Conservation (phyloP, 2,329 filamentous ascomycete genomes). For the Alternaria conjuncta region DNA sequence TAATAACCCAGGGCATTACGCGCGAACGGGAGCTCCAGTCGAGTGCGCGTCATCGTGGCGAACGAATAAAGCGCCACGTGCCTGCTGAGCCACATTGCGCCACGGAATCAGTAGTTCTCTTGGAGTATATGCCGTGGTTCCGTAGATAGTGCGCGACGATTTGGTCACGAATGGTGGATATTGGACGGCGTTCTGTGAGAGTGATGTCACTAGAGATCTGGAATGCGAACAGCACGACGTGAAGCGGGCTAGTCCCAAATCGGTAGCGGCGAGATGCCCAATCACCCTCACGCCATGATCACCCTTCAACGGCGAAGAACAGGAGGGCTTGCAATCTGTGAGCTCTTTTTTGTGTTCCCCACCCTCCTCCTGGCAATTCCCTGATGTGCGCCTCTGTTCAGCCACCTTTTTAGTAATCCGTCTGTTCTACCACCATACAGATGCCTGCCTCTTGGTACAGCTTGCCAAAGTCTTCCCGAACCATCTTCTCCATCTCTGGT, state of each 20-base stretch:
- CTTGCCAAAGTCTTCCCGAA: background rate
- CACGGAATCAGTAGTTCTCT: background rate
- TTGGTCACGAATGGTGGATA: background rate
- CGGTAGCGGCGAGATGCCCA: background rate
- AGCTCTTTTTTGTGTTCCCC: background rate
- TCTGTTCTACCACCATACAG: background rate
- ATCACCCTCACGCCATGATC: background rate
- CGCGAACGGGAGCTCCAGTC: slow-evolving; percentile 9
- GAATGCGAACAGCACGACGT: background rate
- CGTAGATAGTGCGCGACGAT: background rate
- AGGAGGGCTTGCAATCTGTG: background rate
- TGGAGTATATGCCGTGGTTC: background rate
- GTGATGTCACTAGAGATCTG: slow-evolving; percentile 3
- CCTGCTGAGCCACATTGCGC: slow-evolving; percentile 20
- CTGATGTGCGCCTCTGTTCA: background rate
- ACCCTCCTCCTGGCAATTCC: accelerated
- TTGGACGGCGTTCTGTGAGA: background rate
- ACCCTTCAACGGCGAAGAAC: background rate
- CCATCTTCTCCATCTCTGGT: background rate
- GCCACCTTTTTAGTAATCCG: background rate
- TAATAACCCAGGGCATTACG: slow-evolving; percentile 15
- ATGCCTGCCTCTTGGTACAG: background rate
- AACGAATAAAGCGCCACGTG: slow-evolving; percentile 11
- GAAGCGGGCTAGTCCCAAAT: background rate
- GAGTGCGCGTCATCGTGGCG: slow-evolving; percentile 34